Percentiles rank a stretch among this genome's conserved stretches.
Evolutionary conservation across 768 basidiomycete species (phyloP).

Genomic region (Collybia sordida): DNA sequence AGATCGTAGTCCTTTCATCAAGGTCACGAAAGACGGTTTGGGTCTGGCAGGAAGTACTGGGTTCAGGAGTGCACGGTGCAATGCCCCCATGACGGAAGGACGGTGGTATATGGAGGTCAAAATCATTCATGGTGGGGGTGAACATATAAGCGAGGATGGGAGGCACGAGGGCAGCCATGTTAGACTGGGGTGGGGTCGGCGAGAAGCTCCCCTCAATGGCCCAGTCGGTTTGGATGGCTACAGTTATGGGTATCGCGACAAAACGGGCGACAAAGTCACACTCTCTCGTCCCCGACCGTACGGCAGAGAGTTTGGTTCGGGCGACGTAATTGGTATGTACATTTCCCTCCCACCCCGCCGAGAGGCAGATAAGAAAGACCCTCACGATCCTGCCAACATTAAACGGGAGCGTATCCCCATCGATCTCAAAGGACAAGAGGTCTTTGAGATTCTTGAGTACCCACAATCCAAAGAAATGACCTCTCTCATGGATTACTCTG

Average conservation of each 20-base stretch:
- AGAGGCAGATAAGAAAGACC: slow-evolving; percentile 58
- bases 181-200: slow-evolving; percentile 85
- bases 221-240: slow-evolving; percentile 95
- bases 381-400: slow-evolving; percentile 78
- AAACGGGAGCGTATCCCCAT: slow-evolving; percentile 91
- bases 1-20: slow-evolving; percentile 80
- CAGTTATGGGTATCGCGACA: slow-evolving; percentile 90
- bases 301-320: slow-evolving; percentile 69
- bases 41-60: slow-evolving; percentile 82
- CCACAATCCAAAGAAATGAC: slow-evolving; percentile 89
- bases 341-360: slow-evolving; percentile 79
- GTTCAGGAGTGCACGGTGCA: slow-evolving; percentile 87
- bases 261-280: slow-evolving; percentile 87
- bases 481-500: slow-evolving; percentile 76
- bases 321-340: slow-evolving; percentile 92
- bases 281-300: slow-evolving; percentile 81
- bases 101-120: slow-evolving; percentile 94
- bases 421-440: slow-evolving; percentile 94
- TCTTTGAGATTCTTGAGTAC: slow-evolving; percentile 94
- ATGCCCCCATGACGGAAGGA: slow-evolving; percentile 86
- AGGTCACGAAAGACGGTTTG: slow-evolving; percentile 76
- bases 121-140: slow-evolving; percentile 74
- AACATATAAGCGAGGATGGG: slow-evolving; percentile 45
- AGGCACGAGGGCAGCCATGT: slow-evolving; percentile 76
- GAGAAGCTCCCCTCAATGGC: slow-evolving; percentile 91